phyloP scores from a whole-genome alignment of 352 stramenopile species.

The Globisporangium orthogonon region DNA sequence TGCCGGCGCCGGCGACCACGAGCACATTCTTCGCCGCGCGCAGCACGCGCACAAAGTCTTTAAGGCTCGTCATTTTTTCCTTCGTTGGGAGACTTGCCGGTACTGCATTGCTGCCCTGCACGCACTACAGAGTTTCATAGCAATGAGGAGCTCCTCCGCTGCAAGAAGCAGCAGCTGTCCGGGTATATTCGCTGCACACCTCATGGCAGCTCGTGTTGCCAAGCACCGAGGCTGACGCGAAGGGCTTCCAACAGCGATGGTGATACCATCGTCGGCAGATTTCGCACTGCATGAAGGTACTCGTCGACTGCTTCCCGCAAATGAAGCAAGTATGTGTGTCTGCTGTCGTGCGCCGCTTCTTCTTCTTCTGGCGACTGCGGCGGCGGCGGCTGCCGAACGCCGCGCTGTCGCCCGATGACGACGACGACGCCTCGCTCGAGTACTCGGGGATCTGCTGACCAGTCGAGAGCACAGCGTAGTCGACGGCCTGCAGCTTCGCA shows the following conservation, averaged over 20 bases:
- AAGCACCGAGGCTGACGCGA: constrained; percentile 51
- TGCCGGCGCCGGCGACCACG: constrained; percentile 90
- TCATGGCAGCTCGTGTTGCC: constrained; percentile 76
- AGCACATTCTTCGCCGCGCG: constrained; percentile 84
- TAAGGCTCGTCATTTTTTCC: constrained; percentile 23
- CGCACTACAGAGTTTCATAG: constrained; percentile 21
- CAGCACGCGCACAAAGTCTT: constrained; percentile 67
- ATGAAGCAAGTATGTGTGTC: constrained; percentile 37
- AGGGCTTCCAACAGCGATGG: constrained; percentile 37
- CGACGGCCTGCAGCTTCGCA: constrained; percentile 66
- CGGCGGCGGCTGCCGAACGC: constrained; percentile 17
- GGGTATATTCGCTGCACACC: constrained; percentile 8
- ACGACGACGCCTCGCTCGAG: constrained; percentile 59
- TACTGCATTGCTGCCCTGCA: constrained; percentile 28
- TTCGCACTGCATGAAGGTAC: constrained; percentile 64
- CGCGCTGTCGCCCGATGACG: constrained; percentile 48
- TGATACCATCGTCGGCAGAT: constrained; percentile 66
- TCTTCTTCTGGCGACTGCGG: background rate
- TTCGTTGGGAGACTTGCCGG: constrained; percentile 17
- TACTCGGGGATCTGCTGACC: constrained; percentile 79
- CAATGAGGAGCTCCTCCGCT: too few species aligned
- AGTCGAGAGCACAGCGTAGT: constrained; percentile 74
- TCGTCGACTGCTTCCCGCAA: constrained; percentile 35
- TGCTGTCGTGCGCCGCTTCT: background rate
- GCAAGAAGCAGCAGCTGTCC: too few species aligned